Percentiles rank a stretch among this genome's conserved stretches.
phyloP scores from a whole-genome alignment of 306 rosid genomes.

The Casuarina cunninghamiana region DNA sequence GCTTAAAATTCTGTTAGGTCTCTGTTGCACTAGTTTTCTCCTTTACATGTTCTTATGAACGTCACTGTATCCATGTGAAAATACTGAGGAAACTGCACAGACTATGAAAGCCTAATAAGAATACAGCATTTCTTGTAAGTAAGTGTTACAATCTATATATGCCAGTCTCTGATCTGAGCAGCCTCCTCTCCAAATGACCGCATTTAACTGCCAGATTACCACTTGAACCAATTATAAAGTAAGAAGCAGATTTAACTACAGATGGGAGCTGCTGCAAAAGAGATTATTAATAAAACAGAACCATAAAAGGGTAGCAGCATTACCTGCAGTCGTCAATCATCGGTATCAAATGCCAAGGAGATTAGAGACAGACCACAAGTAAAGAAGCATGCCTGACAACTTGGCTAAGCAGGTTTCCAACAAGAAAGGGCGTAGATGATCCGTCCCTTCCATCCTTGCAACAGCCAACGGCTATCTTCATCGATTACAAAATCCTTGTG shows the following conservation, averaged over 20 bases:
- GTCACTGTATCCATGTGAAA: background rate
- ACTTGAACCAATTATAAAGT: background rate
- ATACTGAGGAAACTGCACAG: background rate
- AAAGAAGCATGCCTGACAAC: slow-evolving; percentile 12
- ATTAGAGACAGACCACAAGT: slow-evolving; percentile 1
- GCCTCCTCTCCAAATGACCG: slow-evolving; percentile 7
- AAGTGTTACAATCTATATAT: background rate
- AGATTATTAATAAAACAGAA: background rate
- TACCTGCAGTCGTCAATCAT: slow-evolving; percentile 12
- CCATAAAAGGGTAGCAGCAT: background rate
- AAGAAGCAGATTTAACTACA: slow-evolving; percentile 4
- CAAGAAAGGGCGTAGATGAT: slow-evolving; percentile 72
- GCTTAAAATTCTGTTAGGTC: background rate
- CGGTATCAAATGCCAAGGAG: slow-evolving; percentile 18
- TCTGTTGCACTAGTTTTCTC: background rate
- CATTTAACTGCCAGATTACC: slow-evolving; percentile 11
- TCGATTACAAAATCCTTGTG: slow-evolving; percentile 87
- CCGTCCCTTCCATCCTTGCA: slow-evolving; percentile 99
- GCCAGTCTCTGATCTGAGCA: background rate
- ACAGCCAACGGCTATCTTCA: slow-evolving; percentile 78
- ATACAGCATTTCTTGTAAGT: background rate
- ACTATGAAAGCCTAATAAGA: background rate
- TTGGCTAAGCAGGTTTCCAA: slow-evolving; percentile 66
- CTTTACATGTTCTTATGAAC: background rate
- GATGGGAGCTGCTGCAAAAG: background rate